Evolutionary conservation across 176 grass and related monocot genomes (phyloP).

Genomic region (Pharus latifolius): DNA sequence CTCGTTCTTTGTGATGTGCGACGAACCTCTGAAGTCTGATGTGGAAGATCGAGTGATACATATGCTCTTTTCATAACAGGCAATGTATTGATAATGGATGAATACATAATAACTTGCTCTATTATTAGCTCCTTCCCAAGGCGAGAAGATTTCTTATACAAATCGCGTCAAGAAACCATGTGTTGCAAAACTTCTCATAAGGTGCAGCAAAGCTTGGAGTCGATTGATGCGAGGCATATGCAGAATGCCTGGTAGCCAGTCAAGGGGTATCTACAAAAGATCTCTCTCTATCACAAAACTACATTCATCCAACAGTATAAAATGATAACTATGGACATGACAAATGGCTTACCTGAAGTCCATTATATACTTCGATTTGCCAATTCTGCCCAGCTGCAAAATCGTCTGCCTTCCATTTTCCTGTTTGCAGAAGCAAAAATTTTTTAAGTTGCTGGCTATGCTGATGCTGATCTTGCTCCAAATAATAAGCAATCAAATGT

Average conservation of each 20-base stretch:
- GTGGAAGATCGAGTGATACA: no score
- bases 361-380: slow-evolving; percentile 76
- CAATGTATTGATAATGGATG: not conserved
- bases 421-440: not conserved
- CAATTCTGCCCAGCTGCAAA: slow-evolving; percentile 73
- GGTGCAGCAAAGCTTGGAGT: slow-evolving; percentile 82
- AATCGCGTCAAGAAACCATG: not conserved
- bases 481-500: not conserved
- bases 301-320: not conserved
- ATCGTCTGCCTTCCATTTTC: slow-evolving; percentile 75
- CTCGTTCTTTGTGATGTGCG: no score
- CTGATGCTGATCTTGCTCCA: not conserved
- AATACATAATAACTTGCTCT: not conserved
- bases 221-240: slow-evolving; percentile 84
- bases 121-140: slow-evolving; percentile 16
- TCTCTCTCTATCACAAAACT: not conserved
- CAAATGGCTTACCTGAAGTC: slow-evolving; percentile 58
- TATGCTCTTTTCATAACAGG: no score
- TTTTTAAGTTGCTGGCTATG: not conserved
- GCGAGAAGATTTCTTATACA: slow-evolving; percentile 18
- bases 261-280: slow-evolving; percentile 51
- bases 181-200: slow-evolving; percentile 26
- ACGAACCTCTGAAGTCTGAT: no score
- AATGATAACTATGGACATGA: not conserved
- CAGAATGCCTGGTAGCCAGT: slow-evolving; percentile 96